phyloP scores from a whole-genome alignment of 2,329 filamentous ascomycete genomes.

The Fusarium pininemorale region DNA sequence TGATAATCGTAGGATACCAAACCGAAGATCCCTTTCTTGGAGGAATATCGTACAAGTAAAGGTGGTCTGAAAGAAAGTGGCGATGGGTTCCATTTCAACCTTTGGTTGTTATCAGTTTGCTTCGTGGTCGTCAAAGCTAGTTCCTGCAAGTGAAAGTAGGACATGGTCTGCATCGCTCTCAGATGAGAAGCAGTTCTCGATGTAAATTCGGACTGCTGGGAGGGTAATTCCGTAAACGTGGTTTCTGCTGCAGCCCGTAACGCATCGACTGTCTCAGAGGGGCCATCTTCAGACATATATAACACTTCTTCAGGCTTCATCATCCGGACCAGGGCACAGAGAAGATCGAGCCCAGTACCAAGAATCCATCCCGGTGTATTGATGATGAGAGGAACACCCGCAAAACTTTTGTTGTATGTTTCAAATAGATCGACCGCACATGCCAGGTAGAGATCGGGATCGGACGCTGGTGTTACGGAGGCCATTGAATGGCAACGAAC shows the following conservation, averaged over 20 bases:
- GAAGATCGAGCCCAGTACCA: conserved; percentile 72
- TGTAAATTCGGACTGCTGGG: conserved; percentile 64
- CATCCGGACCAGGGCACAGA: conserved; percentile 64
- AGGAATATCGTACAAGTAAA: conserved; percentile 69
- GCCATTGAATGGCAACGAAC: conserved; percentile 74
- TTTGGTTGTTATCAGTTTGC: background rate
- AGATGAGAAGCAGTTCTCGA: conserved; percentile 72
- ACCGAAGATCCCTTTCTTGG: conserved; percentile 65
- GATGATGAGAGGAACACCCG: conserved; percentile 68
- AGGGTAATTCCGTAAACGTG: conserved; percentile 63
- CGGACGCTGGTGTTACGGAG: conserved; percentile 70
- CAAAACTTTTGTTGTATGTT: conserved; percentile 60
- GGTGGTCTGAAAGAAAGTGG: conserved; percentile 68
- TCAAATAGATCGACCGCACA: conserved; percentile 71
- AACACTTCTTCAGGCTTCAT: conserved; percentile 69
- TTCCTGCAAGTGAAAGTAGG: conserved; percentile 72
- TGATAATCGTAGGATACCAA: conserved; percentile 75
- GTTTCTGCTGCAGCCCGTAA: conserved; percentile 57
- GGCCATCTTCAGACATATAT: conserved; percentile 74
- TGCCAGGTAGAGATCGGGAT: conserved; percentile 72
- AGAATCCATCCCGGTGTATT: conserved; percentile 81
- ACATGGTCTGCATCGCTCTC: conserved; percentile 79
- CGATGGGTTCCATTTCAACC: conserved; percentile 58
- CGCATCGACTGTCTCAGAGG: conserved; percentile 63
- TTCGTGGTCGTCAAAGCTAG: conserved; percentile 30